Evolutionary conservation across 495 filamentous ascomycete species (phyloP).

Genomic region (Aspergillus saccharolyticus): DNA sequence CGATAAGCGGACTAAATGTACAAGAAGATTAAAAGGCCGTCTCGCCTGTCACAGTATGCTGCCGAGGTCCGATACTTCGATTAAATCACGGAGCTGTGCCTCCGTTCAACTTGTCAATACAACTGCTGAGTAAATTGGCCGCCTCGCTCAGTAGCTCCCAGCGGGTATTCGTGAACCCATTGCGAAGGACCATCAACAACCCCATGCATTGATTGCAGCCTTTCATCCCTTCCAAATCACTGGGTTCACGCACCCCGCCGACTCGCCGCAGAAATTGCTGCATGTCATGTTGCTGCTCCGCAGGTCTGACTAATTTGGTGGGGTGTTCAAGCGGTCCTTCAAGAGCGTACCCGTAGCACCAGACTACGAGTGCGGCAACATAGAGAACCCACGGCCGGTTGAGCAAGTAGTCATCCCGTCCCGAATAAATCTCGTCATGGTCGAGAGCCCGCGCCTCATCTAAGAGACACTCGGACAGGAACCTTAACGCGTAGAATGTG

Average conservation of each 20-base stretch:
- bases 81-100: background rate
- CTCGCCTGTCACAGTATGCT: too few species aligned
- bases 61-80: background rate
- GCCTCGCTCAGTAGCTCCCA: slow-evolving; percentile 94
- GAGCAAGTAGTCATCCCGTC: slow-evolving; percentile 82
- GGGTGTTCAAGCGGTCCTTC: slow-evolving; percentile 64
- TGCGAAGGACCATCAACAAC: slow-evolving; percentile 73
- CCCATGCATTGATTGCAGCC: slow-evolving; percentile 81
- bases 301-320: slow-evolving; percentile 49
- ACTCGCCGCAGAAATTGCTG: slow-evolving; percentile 67
- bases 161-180: slow-evolving; percentile 73
- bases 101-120: slow-evolving; percentile 55
- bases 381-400: slow-evolving; percentile 98
- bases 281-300: slow-evolving; percentile 74
- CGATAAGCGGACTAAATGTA: background rate
- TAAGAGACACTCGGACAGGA: slow-evolving; percentile 73
- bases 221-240: slow-evolving; percentile 69
- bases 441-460: slow-evolving; percentile 34
- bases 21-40: background rate
- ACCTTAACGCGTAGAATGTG: slow-evolving; percentile 87
- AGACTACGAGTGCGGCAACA: slow-evolving; percentile 85
- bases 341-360: slow-evolving; percentile 90
- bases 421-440: slow-evolving; percentile 54
- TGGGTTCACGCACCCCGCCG: slow-evolving; percentile 70
- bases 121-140: slow-evolving; percentile 71